Evolutionary conservation across 768 basidiomycete species (phyloP).

Genomic region (Russula vinacea): DNA sequence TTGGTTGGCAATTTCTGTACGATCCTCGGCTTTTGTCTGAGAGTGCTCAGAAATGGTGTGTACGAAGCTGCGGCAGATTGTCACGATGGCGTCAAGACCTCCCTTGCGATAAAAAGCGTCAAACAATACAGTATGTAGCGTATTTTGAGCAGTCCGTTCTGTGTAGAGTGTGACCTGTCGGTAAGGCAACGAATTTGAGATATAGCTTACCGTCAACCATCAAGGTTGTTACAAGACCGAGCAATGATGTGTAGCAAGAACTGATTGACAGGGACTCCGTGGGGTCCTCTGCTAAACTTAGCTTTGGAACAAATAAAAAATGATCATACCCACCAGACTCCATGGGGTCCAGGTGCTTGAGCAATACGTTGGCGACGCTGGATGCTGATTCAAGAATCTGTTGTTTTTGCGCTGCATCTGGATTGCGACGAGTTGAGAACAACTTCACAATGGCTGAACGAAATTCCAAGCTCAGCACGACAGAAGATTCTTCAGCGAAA

Average conservation of each 20-base stretch:
- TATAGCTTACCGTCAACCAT: conserved; percentile 55
- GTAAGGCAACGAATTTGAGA: conserved; percentile 2
- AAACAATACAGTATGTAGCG: conserved; percentile 80
- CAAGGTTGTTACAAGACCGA: conserved; percentile 50
- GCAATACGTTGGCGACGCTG: conserved; percentile 67
- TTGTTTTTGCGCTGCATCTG: conserved; percentile 70
- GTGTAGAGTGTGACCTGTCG: conserved; percentile 20
- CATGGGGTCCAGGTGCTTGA: conserved; percentile 60
- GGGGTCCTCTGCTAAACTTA: conserved; percentile 26
- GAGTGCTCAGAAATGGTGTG: conserved; percentile 55
- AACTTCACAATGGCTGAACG: conserved; percentile 78
- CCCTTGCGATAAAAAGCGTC: conserved; percentile 66
- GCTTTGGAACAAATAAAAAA: neutral
- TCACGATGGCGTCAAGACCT: conserved; percentile 67
- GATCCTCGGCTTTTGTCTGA: conserved; percentile 51
- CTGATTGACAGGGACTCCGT: conserved; percentile 45
- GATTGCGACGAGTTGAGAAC: conserved; percentile 76
- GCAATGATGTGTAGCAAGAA: conserved; percentile 53
- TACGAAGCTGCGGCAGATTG: conserved; percentile 54
- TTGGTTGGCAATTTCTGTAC: conserved; percentile 54
- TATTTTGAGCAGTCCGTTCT: conserved; percentile 76
- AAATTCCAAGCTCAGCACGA: conserved; percentile 12
- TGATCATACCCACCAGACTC: conserved; percentile 47
- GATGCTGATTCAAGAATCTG: conserved; percentile 69
- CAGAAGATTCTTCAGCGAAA: neutral